phyloP scores from a whole-genome alignment of 257 asterid genomes.

The Echites panduratus region DNA sequence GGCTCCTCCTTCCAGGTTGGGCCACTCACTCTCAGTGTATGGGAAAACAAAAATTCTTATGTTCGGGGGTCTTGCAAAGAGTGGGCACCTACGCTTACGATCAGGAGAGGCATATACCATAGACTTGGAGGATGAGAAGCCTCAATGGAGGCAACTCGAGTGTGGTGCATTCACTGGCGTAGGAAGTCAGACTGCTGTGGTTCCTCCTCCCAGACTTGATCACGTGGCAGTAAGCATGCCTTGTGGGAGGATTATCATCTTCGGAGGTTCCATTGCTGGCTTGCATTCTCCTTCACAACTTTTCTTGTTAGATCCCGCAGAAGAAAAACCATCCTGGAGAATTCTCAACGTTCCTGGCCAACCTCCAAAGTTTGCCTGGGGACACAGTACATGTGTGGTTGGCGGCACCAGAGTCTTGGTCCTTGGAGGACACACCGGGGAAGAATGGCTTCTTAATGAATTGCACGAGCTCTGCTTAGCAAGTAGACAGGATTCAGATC shows the following conservation, averaged over 20 bases:
- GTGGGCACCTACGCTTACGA: slow-evolving; percentile 73
- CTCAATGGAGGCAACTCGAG: slow-evolving; percentile 74
- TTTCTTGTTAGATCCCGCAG: slow-evolving; percentile 68
- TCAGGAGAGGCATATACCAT: slow-evolving; percentile 84
- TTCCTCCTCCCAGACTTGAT: slow-evolving; percentile 81
- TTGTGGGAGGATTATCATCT: slow-evolving; percentile 72
- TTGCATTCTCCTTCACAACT: slow-evolving; percentile 86
- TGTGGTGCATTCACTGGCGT: slow-evolving; percentile 54
- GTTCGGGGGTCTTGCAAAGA: slow-evolving; percentile 91
- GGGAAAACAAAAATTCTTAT: slow-evolving; percentile 67
- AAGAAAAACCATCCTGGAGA: slow-evolving; percentile 83
- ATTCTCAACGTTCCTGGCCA: slow-evolving; percentile 66
- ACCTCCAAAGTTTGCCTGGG: slow-evolving; percentile 89
- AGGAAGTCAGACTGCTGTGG: slow-evolving; percentile 61
- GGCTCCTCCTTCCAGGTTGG: slow-evolving; percentile 76
- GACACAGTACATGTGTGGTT: slow-evolving; percentile 81
- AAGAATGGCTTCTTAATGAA: slow-evolving; percentile 78
- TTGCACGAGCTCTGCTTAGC: slow-evolving; percentile 79
- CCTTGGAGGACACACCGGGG: slow-evolving; percentile 85
- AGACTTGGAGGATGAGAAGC: slow-evolving; percentile 65
- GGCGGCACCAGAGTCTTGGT: slow-evolving; percentile 87
- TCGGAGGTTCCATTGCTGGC: slow-evolving; percentile 82
- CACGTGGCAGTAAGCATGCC: slow-evolving; percentile 89
- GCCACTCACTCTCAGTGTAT: slow-evolving; percentile 79
- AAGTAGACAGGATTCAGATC: slow-evolving; percentile 65